Percentiles rank a stretch among this genome's conserved stretches.
Conservation (phyloP, 441 rosid species). For the Brassica balearica region DNA sequence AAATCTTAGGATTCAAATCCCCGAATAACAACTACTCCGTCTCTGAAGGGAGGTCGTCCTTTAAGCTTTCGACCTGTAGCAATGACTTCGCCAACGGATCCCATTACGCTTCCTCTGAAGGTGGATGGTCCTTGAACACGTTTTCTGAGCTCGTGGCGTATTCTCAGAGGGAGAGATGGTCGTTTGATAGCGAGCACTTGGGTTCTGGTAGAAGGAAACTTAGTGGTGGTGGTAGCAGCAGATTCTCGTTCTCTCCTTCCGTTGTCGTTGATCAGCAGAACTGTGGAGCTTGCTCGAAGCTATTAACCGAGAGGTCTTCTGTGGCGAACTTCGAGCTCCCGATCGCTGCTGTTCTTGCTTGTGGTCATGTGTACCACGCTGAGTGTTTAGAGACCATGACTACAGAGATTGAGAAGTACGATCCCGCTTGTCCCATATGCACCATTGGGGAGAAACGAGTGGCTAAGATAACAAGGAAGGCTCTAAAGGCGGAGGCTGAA, state of each 20-base stretch:
- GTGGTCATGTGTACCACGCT: conserved; percentile 91
- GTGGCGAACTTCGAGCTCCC: conserved; percentile 64
- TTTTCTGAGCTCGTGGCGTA: conserved; percentile 91
- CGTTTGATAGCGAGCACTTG: conserved; percentile 85
- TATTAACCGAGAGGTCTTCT: conserved; percentile 65
- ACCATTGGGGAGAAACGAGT: conserved; percentile 77
- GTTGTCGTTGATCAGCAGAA: conserved; percentile 52
- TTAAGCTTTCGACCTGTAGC: conserved; percentile 75
- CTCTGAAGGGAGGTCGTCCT: conserved; percentile 89
- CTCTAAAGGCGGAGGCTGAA: conserved; percentile 66
- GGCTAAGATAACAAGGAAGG: conserved; percentile 65
- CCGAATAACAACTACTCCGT: conserved; percentile 61
- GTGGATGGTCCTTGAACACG: conserved; percentile 89
- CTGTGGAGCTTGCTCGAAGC: conserved; percentile 84
- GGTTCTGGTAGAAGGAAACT: conserved; percentile 68
- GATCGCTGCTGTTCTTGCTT: conserved; percentile 76
- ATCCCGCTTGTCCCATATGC: conserved; percentile 86
- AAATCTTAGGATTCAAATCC: conserved; percentile 79
- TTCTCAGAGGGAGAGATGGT: conserved; percentile 94
- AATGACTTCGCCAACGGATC: conserved; percentile 75
- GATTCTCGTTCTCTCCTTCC: conserved; percentile 82
- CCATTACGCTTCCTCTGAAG: conserved; percentile 79
- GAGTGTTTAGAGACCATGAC: conserved; percentile 87
- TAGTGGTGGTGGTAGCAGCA: conserved; percentile 69
- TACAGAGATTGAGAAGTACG: conserved; percentile 68